Base-by-base conservation (phyloP, 164 flowering plant genomes). In the Santalum album region DNA sequence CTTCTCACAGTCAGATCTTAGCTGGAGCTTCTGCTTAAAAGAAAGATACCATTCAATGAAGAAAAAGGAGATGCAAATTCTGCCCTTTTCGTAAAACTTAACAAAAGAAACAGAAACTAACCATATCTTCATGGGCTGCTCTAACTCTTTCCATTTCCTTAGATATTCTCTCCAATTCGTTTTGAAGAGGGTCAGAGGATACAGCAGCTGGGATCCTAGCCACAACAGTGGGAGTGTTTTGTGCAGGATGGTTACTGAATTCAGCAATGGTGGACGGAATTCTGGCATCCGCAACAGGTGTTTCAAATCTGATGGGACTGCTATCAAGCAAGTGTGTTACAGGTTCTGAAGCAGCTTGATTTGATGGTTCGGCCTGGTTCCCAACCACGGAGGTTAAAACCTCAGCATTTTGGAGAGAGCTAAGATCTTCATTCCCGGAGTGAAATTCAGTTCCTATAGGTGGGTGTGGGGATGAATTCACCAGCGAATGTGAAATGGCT, bases 1-100 rank as follows among this genome's bases (percentile, higher is more conserved):
- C 70, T 76, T 89, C 51, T 84, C 89, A 46, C 81, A 69, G 12
- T 81, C 80, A 53, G 71, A 54, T 63, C 57, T 70, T 43, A 89
- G 67, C 32, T 55, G 72, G 46, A 51, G 16, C 65, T 66, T 82
- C 98, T 92, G 83, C 64, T 25, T 49, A 60, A 36, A 55, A 32
- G 16, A 9, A 56, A 21, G 36, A 56, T 24, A 34, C 35, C 34
- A 14, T 34, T 46, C 39, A 61, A 34, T 14, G 50, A 15, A n/a
- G 6, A 9, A 23, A 46, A n/a, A n/a, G 0, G 18, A 23, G 20
- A n/a, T 46, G 25, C 50, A 20, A 46, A 3, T 20, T 12, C n/a
- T 20, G 21, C 47, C 5, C 12, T 43, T 43, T 3, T 5, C 19
- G 5, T 43, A 43, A 43, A 4, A 29, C 9, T 29, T 29, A 43